Evolutionary conservation across 2,329 filamentous ascomycete species (phyloP), one percentile per base, ranked within the genome.

Genomic region (Beauveria sp.): DNA sequence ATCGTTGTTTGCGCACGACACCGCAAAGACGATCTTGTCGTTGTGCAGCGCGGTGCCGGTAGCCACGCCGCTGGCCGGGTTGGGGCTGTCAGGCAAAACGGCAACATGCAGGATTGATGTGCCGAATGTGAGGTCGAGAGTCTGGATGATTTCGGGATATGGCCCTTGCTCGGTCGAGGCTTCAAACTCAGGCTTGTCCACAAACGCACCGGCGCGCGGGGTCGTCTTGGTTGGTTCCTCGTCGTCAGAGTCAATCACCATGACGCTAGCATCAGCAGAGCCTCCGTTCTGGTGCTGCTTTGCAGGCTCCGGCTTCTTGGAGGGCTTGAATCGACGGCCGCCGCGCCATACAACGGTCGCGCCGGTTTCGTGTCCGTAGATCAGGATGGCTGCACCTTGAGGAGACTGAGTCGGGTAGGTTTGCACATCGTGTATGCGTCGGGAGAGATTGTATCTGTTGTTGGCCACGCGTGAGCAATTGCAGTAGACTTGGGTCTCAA

Each of bases 301-400:
- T 9, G 66, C 65, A 1, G 66, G 64, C 18, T 61, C 55, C 10
- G 69, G 67, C 57, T 78, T 76, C 43, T 75, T 72, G 1, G 72
- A 65, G 1, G 75, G 64, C 69, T 85, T 87, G 67, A 88, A 82
- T n/a, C 78, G 77, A 56, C 79, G 79, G 12, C 85, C 85, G 51
- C 86, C 86, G 48, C 84, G 80, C 86, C 86, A 88, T 26, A 84
- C 72, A 43, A 88, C 68, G 3, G 80, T 84, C 48, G 87, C 72
- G 50, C 86, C 86, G 70, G 82, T 84, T 63, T 87, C 83, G 66
- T 88, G 85, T 51, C 83, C 85, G 67, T 87, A 87, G 50, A 88
- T 73, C 28, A 88, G 70, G 68, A 88, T 80, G 2, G 80, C 84
- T 7, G 86, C 85, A 42, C 85, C 85, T 68, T 88, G 86, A 1